These are phyloP conservation scores for Trichaptum fuscoviolaceum DNA, from an alignment of 768 basidiomycete genomes.

Conservation along the genomic window DNA sequence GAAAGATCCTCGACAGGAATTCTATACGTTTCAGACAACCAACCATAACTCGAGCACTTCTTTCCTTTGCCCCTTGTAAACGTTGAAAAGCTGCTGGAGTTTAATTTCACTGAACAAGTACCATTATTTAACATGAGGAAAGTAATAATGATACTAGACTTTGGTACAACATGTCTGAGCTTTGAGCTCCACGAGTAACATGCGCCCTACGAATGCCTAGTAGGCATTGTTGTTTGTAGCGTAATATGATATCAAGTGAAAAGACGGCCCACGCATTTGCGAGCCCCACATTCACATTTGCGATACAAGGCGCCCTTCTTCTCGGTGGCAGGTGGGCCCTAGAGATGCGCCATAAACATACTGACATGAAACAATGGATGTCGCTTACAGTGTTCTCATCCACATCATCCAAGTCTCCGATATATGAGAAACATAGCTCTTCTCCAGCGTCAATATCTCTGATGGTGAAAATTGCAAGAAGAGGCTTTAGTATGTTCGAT, in stretches of 20 bases:
- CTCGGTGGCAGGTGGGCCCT: constrained; percentile 11
- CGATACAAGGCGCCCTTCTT: constrained; percentile 41
- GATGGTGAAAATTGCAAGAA: constrained; percentile 60
- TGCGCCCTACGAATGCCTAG: no score
- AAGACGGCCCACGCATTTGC: constrained; percentile 42
- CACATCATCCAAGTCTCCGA: constrained; percentile 42
- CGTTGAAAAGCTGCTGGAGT: no score
- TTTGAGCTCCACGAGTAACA: no score
- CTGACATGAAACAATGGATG: constrained; percentile 4
- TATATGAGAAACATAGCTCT: constrained; percentile 77
- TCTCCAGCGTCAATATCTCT: constrained; percentile 59
- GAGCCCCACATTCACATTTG: constrained; percentile 46
- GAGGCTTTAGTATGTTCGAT: constrained; percentile 61
- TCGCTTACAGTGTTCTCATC: constrained; percentile 16
- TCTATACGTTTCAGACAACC: no score
- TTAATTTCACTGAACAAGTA: not conserved
- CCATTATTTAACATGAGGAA: not conserved
- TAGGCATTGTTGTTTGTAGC: not conserved
- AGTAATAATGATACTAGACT: not conserved
- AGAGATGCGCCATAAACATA: constrained; percentile 8
- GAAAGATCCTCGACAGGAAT: no score
- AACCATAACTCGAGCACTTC: no score
- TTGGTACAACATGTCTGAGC: not conserved
- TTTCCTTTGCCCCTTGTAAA: no score
- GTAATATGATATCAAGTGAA: constrained; percentile 12